phyloP scores from a whole-genome alignment of 2,329 filamentous ascomycete species.

The Leptographium galeiforme region DNA sequence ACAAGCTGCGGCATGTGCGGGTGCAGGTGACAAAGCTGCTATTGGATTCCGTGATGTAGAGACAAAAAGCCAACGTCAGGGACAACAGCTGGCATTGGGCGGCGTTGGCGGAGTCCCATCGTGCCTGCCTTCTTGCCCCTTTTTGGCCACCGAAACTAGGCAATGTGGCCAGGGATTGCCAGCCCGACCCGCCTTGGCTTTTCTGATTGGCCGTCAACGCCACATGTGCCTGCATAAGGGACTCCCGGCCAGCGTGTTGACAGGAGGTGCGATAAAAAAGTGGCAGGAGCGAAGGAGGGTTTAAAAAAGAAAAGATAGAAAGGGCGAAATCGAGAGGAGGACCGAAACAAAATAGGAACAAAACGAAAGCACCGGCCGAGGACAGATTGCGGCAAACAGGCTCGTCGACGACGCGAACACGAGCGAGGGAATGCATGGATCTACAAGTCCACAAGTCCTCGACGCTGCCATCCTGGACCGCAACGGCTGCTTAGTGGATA shows the following conservation, averaged over 20 bases:
- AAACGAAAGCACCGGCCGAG: neutral
- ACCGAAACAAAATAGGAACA: neutral
- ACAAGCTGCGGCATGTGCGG: no score
- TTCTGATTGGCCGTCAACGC: conserved; percentile 7
- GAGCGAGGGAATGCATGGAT: neutral
- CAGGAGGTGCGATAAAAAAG: neutral
- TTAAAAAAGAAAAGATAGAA: neutral
- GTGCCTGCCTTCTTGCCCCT: neutral
- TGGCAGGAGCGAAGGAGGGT: neutral
- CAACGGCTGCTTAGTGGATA: neutral
- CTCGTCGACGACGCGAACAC: neutral
- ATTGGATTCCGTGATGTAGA: neutral
- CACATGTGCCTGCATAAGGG: conserved; percentile 12
- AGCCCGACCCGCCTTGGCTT: conserved; percentile 3
- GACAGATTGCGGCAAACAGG: neutral
- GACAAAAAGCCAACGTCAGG: neutral
- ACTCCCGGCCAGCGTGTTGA: conserved; percentile 1
- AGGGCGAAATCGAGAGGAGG: neutral
- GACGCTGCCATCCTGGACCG: neutral
- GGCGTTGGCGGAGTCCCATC: neutral
- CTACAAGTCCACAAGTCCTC: neutral
- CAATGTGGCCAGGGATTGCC: conserved; percentile 4
- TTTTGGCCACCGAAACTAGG: conserved; percentile 4
- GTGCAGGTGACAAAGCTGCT: no score
- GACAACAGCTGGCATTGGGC: neutral